Conservation (phyloP, 2,329 filamentous ascomycete species). For the Colletotrichum melonis region DNA sequence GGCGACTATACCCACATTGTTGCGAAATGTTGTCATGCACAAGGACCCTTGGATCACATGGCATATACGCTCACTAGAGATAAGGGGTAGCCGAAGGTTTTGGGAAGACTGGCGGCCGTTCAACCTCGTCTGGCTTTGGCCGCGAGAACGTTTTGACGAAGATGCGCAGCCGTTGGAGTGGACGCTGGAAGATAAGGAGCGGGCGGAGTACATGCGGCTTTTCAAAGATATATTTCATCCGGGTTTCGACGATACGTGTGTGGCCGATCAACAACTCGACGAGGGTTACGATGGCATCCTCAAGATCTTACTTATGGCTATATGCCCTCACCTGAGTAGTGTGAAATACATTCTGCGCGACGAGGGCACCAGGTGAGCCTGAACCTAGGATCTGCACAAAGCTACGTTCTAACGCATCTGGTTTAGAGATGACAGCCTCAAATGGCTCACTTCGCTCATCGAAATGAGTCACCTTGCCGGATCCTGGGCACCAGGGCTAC, state of each 20-base stretch:
- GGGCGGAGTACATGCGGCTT: not conserved
- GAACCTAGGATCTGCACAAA: not conserved
- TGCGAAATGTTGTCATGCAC: not conserved
- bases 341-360: not conserved
- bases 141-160: not conserved
- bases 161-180: not conserved
- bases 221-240: not conserved
- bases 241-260: not conserved
- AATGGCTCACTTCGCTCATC: not conserved
- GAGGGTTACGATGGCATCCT: constrained; percentile 4
- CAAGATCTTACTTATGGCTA: not conserved
- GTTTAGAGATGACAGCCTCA: not conserved
- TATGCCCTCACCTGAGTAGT: constrained; percentile 8
- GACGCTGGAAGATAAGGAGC: not conserved
- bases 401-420: not conserved
- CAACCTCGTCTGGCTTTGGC: not conserved
- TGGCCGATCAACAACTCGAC: not conserved
- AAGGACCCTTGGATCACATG: constrained; percentile 6
- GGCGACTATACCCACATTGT: not conserved
- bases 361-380: not conserved
- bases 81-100: constrained; percentile 1
- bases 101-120: constrained; percentile 21
- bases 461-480: not conserved
- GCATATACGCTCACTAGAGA: constrained; percentile 16
- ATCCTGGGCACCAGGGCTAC: constrained; percentile 2